Evolutionary conservation across 192 early-diverging fungal species (phyloP).

Genomic region (Physocladia obscura): DNA sequence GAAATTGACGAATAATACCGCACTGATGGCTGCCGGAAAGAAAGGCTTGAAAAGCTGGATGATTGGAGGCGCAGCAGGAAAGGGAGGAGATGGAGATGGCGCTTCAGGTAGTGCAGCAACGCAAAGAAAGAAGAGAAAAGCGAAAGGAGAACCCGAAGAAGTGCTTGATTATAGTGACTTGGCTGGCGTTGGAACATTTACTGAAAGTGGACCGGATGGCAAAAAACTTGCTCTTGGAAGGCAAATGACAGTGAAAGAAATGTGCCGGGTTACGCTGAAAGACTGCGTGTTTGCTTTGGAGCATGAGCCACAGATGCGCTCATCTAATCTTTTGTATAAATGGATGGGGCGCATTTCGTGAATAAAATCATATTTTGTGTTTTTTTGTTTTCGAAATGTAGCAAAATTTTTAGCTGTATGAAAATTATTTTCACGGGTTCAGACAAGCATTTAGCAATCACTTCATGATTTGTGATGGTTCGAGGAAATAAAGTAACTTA

Average conservation of each 20-base stretch:
- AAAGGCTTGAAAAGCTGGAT: slow-evolving; percentile 27
- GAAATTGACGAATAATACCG: slow-evolving; percentile 13
- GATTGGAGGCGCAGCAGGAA: background rate
- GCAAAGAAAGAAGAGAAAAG: background rate
- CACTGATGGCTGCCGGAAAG: slow-evolving; percentile 5
- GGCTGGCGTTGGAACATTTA: slow-evolving; percentile 13
- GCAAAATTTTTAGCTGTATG: no score
- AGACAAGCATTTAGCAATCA: no score
- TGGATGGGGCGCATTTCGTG: slow-evolving; percentile 24
- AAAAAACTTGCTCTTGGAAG: slow-evolving; percentile 11
- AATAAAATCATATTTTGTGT: no score
- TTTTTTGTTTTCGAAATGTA: no score
- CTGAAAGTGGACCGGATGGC: slow-evolving; percentile 1
- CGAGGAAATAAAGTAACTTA: no score
- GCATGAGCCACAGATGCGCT: slow-evolving; percentile 17
- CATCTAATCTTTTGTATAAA: background rate
- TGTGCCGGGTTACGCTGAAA: slow-evolving; percentile 27
- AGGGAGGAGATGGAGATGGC: background rate
- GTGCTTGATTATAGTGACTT: slow-evolving; percentile 17
- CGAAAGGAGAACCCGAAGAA: slow-evolving; percentile 6
- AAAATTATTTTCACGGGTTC: no score
- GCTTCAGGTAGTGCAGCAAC: background rate
- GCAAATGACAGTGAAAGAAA: slow-evolving; percentile 24
- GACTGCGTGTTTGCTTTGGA: slow-evolving; percentile 27
- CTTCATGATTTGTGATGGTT: no score